Conservation (phyloP, 208 protist genomes). For the Wallacemonas sp. region DNA sequence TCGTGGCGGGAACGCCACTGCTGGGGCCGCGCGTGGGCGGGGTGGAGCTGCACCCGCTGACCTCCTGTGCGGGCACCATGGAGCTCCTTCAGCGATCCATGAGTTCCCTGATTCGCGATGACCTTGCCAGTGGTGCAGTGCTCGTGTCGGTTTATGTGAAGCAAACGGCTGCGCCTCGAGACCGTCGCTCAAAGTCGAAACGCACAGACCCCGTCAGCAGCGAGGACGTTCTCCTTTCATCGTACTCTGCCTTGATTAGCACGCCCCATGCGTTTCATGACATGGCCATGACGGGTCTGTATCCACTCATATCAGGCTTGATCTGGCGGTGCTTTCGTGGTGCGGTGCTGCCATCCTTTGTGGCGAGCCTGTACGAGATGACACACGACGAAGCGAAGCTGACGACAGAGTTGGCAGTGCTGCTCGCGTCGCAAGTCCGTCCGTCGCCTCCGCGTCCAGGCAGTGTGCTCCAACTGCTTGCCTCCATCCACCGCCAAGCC, state of each 20-base stretch:
- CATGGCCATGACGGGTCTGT: slow-evolving; percentile 15
- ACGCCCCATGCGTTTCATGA: slow-evolving; percentile 27
- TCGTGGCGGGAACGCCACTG: slow-evolving; percentile 34
- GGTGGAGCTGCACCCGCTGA: slow-evolving; percentile 16
- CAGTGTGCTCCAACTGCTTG: slow-evolving; percentile 19
- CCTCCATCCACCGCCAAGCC: slow-evolving; percentile 14
- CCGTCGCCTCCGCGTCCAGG: slow-evolving; percentile 18
- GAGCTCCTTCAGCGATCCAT: slow-evolving; percentile 13
- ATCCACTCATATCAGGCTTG: slow-evolving; percentile 25
- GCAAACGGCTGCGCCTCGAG: slow-evolving; percentile 9
- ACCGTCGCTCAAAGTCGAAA: background rate
- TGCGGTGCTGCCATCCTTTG: slow-evolving; percentile 19
- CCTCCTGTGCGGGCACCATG: slow-evolving; percentile 12
- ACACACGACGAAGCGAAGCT: slow-evolving; percentile 15
- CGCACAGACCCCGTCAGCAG: background rate
- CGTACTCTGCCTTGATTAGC: slow-evolving; percentile 19
- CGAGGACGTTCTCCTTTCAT: slow-evolving; percentile 43
- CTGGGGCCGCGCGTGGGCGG: slow-evolving; percentile 24
- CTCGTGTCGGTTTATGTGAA: slow-evolving; percentile 26
- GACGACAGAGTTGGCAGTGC: slow-evolving; percentile 13
- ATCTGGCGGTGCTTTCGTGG: slow-evolving; percentile 26
- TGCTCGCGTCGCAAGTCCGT: background rate
- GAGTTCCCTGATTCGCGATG: slow-evolving; percentile 17
- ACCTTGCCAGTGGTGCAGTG: slow-evolving; percentile 26
- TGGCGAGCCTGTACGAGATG: slow-evolving; percentile 19